Evolutionary conservation across 129 eudicot genomes (phyloP).

Genomic region (Escallonia herrerae): DNA sequence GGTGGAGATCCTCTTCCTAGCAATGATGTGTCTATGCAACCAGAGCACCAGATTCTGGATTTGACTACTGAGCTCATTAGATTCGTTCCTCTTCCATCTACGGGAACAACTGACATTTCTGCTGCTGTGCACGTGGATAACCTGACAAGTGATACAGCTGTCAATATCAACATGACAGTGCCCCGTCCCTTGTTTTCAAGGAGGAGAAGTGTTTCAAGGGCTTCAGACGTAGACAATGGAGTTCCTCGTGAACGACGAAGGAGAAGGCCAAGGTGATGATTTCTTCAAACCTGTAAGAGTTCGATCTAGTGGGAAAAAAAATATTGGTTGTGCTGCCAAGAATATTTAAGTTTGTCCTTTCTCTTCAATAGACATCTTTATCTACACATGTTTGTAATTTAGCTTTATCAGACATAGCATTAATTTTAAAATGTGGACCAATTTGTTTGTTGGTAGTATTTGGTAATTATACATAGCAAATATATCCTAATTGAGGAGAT

Average conservation of each 20-base stretch:
- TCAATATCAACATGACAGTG: conserved; percentile 27
- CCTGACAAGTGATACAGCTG: conserved; percentile 19
- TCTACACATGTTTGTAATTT: conserved; percentile 3
- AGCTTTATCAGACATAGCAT: neutral
- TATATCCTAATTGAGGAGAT: no score
- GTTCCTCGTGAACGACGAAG: conserved; percentile 52
- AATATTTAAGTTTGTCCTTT: neutral
- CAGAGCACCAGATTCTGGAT: conserved; percentile 22
- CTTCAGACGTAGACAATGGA: conserved; percentile 40
- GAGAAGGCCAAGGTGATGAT: conserved; percentile 48
- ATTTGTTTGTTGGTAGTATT: neutral
- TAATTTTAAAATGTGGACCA: neutral
- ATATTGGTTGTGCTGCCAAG: conserved; percentile 16
- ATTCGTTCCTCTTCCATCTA: conserved; percentile 26
- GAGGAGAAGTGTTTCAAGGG: conserved; percentile 39
- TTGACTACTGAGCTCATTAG: conserved; percentile 35
- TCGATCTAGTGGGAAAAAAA: conserved; percentile 8
- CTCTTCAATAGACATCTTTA: neutral
- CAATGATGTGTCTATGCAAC: conserved; percentile 19
- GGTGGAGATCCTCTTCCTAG: conserved; percentile 21
- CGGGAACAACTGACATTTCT: conserved; percentile 29
- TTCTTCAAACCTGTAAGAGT: conserved; percentile 1
- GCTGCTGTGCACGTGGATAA: conserved; percentile 32
- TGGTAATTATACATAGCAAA: no score
- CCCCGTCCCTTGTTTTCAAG: conserved; percentile 31